A percentile compares a stretch with the other conserved stretches of the same genome.
phyloP scores from a whole-genome alignment of 345 rosid genomes.

The Anastatica hierochuntica region DNA sequence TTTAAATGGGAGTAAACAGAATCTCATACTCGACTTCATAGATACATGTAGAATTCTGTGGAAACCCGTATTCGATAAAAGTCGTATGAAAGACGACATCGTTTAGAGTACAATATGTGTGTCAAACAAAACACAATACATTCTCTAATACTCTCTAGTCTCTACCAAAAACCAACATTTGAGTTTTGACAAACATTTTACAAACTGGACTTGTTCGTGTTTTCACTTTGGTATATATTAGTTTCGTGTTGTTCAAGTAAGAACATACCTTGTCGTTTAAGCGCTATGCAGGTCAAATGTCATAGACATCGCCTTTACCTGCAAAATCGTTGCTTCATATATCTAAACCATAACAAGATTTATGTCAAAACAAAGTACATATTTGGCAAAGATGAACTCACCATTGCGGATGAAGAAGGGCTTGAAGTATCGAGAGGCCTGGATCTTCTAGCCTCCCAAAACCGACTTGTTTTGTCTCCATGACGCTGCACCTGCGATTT shows the following conservation, averaged over 20 bases:
- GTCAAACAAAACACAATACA: neutral
- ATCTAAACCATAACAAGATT: too few species aligned
- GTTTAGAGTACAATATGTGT: neutral
- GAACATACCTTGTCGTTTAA: conserved; percentile 7
- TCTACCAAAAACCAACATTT: neutral
- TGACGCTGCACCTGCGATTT: conserved; percentile 31
- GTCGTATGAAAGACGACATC: neutral
- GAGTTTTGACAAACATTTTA: too few species aligned
- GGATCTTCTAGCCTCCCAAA: conserved; percentile 35
- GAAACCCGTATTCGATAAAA: too few species aligned
- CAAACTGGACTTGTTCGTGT: too few species aligned
- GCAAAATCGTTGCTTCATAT: too few species aligned
- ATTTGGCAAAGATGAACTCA: too few species aligned
- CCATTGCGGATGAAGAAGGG: conserved; percentile 23
- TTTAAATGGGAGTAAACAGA: too few species aligned
- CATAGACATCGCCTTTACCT: conserved; percentile 6
- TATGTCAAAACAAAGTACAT: neutral
- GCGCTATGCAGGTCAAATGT: conserved; percentile 15
- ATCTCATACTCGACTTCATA: too few species aligned
- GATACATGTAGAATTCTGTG: too few species aligned
- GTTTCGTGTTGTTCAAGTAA: neutral
- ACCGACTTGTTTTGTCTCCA: conserved; percentile 36
- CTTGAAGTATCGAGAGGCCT: neutral
- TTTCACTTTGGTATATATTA: too few species aligned
- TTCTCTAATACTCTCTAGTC: too few species aligned